Base-by-base conservation (phyloP, 1,139 yeast species). In the Yamadazyma buinensis region DNA sequence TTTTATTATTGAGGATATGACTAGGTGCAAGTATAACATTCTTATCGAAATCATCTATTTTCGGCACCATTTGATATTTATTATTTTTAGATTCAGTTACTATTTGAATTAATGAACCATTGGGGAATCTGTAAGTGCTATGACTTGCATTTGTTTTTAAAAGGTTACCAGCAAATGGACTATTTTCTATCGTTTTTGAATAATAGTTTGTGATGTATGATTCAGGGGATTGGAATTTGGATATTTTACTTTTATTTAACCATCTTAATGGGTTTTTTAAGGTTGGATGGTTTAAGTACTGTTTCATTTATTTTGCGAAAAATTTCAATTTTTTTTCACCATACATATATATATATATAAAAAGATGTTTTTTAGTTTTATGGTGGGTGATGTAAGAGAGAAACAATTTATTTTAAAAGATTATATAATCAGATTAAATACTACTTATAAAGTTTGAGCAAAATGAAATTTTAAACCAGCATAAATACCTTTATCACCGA, bases 401-500 rank as follows among this genome's bases (percentile, higher is more conserved):
- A n/a, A n/a, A n/a, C n/a, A n/a, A n/a, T n/a, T n/a, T n/a, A n/a
- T n/a, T n/a, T n/a, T n/a, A n/a, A n/a, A n/a, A n/a, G n/a, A n/a
- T n/a, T n/a, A n/a, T n/a, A n/a, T n/a, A n/a, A n/a, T n/a, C 5
- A 14, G 15, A 14, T 6, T 23, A 19, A 19, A 12, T 15, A 10
- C 7, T 17, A 7, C 18, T 19, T 25, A 30, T 20, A 36, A 36
- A 12, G 13, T 22, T 24, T 29, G 35, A 20, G 37, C 37, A 23
- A 10, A 30, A 22, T 30, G 40, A 30, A 40, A 40, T 12, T 33
- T 34, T 7, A 28, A 14, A 14, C 95, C 95, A 48, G 95, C 95
- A 73, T 74, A 87, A 64, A 84, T 61, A 48, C 92, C 94, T 76
- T 84, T 83, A 77, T 75, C 85, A 58, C 95, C 95, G 59, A 86